phyloP scores from a whole-genome alignment of 164 flowering plant species.

The Protea cynaroides region DNA sequence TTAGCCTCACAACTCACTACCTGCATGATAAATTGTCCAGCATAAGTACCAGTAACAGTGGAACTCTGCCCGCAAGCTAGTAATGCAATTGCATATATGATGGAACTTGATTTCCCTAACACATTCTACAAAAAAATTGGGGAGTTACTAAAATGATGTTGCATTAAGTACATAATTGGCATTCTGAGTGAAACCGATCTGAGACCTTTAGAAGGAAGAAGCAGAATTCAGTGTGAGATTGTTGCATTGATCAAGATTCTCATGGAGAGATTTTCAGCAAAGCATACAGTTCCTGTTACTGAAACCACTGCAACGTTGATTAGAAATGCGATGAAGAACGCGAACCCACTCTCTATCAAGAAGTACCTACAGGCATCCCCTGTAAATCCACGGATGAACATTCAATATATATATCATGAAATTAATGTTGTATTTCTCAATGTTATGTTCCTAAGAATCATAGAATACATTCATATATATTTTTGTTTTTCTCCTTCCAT shows the following conservation, averaged over 20 bases:
- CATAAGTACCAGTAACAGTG: too few species aligned
- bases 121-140: too few species aligned
- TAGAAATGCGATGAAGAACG: slow-evolving; percentile 67
- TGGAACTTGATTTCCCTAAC: too few species aligned
- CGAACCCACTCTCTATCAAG: slow-evolving; percentile 77
- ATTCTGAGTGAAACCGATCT: too few species aligned
- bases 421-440: background rate
- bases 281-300: slow-evolving; percentile 68
- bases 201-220: slow-evolving; percentile 70
- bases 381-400: slow-evolving; percentile 15
- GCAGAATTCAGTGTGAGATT: slow-evolving; percentile 70
- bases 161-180: too few species aligned
- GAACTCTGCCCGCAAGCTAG: too few species aligned
- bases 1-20: too few species aligned
- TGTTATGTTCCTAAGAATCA: background rate
- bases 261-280: slow-evolving; percentile 29
- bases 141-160: too few species aligned
- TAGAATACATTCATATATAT: too few species aligned
- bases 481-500: too few species aligned
- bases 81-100: too few species aligned
- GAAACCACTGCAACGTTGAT: slow-evolving; percentile 74
- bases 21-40: too few species aligned
- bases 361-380: slow-evolving; percentile 80
- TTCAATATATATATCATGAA: background rate
- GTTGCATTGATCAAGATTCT: slow-evolving; percentile 28